A percentile compares a stretch with the other conserved stretches of the same genome.
phyloP scores from a whole-genome alignment of 345 rosid genomes.

The Bruguiera parviflora region DNA sequence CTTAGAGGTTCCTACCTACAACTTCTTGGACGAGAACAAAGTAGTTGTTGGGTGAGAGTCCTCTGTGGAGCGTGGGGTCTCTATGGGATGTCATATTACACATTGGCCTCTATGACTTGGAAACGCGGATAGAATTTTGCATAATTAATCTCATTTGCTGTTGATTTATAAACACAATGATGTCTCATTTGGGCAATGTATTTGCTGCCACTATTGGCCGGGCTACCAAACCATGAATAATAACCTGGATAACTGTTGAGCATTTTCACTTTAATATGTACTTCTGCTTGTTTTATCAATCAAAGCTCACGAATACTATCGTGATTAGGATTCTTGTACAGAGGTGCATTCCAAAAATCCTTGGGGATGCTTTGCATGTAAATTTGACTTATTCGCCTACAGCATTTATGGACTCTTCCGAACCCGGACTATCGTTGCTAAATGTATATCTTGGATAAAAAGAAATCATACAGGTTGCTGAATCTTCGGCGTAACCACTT shows the following conservation, averaged over 20 bases:
- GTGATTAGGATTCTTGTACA: background rate
- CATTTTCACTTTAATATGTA: background rate
- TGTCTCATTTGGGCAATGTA: slow-evolving; percentile 12
- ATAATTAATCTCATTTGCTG: slow-evolving; percentile 10
- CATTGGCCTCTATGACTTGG: slow-evolving; percentile 16
- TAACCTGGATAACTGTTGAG: slow-evolving; percentile 18
- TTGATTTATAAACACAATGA: slow-evolving; percentile 11
- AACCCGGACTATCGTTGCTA: no score
- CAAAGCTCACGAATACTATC: background rate
- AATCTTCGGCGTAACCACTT: no score
- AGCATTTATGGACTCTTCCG: no score
- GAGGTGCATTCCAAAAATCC: background rate
- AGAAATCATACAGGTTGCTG: no score
- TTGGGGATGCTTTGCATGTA: background rate
- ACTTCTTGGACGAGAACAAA: slow-evolving; percentile 82
- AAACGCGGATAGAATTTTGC: slow-evolving; percentile 16
- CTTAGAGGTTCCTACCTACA: slow-evolving; percentile 84
- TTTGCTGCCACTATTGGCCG: slow-evolving; percentile 17
- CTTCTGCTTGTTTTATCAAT: background rate
- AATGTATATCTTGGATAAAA: no score
- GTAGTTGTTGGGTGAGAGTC: slow-evolving; percentile 62
- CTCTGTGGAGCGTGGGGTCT: slow-evolving; percentile 9
- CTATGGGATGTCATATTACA: slow-evolving; percentile 20
- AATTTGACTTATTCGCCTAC: background rate
- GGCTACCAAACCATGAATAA: slow-evolving; percentile 28